Conservation (phyloP, 495 filamentous ascomycete species). For the Annulohypoxylon bovei region DNA sequence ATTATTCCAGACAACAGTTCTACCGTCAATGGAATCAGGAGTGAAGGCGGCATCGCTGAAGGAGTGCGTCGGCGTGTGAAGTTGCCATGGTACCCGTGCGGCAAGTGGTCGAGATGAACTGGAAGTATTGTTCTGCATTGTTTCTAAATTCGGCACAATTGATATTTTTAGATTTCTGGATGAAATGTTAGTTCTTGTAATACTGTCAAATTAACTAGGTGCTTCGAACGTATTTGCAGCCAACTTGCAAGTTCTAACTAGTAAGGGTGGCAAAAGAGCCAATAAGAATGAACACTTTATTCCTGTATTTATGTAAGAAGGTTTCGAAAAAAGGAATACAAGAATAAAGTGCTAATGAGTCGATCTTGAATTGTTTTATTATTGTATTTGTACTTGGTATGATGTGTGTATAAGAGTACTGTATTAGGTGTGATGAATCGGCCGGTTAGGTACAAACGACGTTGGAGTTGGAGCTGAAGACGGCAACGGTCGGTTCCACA, state of each 20-base stretch:
- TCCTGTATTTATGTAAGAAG: not conserved
- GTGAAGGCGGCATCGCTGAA: slow-evolving; percentile 36
- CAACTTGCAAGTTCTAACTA: too few relatives aligned
- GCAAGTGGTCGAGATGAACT: slow-evolving; percentile 44
- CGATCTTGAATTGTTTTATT: not conserved
- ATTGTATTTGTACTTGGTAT: not conserved
- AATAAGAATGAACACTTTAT: not conserved
- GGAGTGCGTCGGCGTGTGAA: slow-evolving; percentile 42
- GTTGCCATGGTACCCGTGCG: slow-evolving; percentile 41
- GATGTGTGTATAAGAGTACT: not conserved
- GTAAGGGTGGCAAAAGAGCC: not conserved
- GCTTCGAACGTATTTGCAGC: too few relatives aligned
- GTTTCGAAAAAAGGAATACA: not conserved
- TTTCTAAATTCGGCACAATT: not conserved
- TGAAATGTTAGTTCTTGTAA: not conserved
- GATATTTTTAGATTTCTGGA: not conserved
- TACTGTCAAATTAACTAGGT: slow-evolving; percentile 34
- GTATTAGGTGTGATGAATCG: not conserved
- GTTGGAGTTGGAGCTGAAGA: slow-evolving; percentile 16
- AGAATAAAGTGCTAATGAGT: not conserved
- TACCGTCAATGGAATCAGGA: slow-evolving; percentile 48
- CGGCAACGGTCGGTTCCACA: slow-evolving; percentile 9
- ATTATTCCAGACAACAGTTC: slow-evolving; percentile 63
- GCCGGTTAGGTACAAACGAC: slow-evolving; percentile 39
- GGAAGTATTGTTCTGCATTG: slow-evolving; percentile 40